Percentiles rank a stretch among this genome's conserved stretches.
Evolutionary conservation across 2,329 filamentous ascomycete species (phyloP).

Genomic region (Aspergillus aculeatinus): DNA sequence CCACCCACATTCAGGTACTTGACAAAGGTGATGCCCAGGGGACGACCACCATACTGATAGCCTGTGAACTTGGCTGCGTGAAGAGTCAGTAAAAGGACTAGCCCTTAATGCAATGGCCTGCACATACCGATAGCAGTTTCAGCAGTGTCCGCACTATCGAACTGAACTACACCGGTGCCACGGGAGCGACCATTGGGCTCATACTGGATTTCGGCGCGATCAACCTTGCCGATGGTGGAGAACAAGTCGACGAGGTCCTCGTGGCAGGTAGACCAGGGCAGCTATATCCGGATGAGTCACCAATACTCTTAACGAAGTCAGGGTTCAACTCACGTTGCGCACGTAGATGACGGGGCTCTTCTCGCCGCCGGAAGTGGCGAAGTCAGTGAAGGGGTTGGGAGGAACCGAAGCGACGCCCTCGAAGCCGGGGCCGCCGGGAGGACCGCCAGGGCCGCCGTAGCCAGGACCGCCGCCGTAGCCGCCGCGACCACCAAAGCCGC

Average conservation of each 20-base stretch:
- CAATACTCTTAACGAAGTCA: not conserved
- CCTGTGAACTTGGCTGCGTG: constrained; percentile 85
- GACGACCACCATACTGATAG: constrained; percentile 94
- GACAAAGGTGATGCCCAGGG: constrained; percentile 88
- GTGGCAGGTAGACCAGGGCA: constrained; percentile 98
- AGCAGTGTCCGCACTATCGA: constrained; percentile 77
- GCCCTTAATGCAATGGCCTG: not conserved
- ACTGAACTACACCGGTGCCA: constrained; percentile 94
- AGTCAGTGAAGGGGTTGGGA: constrained; percentile 91
- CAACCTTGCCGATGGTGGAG: constrained; percentile 95
- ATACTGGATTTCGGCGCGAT: constrained; percentile 98
- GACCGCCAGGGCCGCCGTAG: constrained; percentile 45
- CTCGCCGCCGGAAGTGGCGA: constrained; percentile 81
- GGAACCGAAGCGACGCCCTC: constrained; percentile 52
- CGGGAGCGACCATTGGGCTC: constrained; percentile 93
- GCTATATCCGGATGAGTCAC: constrained; percentile 52
- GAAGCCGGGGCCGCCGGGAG: constrained; percentile 37
- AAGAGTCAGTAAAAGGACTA: constrained; percentile 8
- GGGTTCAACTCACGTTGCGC: constrained; percentile 73
- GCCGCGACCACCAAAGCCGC: constrained; percentile 51
- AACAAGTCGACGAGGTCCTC: constrained; percentile 96
- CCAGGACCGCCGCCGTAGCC: constrained; percentile 54
- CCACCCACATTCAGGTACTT: constrained; percentile 76
- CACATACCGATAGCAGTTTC: constrained; percentile 77
- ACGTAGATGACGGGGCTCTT: constrained; percentile 85